Conservation (phyloP, 352 stramenopile genomes). For the Globisporangium mamillatum region DNA sequence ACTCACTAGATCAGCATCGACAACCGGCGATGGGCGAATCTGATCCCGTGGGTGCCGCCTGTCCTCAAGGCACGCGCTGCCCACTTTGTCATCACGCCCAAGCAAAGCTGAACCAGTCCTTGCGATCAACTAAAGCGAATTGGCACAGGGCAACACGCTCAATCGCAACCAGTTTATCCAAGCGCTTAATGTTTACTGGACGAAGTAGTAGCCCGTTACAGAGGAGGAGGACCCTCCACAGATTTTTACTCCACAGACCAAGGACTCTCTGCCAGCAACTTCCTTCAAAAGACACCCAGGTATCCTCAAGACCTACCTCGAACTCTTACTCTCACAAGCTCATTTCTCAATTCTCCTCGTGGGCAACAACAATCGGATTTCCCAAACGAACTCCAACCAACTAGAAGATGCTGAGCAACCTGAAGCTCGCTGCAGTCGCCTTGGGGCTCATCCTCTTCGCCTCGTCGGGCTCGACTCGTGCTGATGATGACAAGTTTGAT, state of each 20-base stretch:
- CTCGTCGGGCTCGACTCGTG: not conserved
- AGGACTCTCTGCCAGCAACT: not conserved
- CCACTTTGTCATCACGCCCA: not conserved
- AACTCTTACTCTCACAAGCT: not conserved
- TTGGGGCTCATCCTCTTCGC: not conserved
- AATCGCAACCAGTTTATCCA: too few species aligned
- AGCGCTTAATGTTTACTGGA: too few species aligned
- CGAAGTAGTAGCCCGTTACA: too few species aligned
- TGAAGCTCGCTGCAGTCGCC: not conserved
- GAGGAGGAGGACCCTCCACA: not conserved
- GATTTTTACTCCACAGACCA: not conserved
- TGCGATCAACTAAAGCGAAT: not conserved
- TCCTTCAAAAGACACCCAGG: too few species aligned
- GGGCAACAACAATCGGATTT: not conserved
- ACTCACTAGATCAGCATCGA: not conserved
- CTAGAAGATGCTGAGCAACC: not conserved
- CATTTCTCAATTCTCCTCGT: not conserved
- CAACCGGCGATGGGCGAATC: not conserved
- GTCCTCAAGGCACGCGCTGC: not conserved
- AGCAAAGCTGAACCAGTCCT: not conserved
- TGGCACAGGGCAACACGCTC: not conserved
- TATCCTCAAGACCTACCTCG: not conserved
- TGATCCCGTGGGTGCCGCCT: not conserved
- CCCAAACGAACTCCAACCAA: not conserved
- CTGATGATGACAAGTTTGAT: constrained; percentile 1